Base-by-base conservation (phyloP, 179 eudicot species). In the Pouteria campechiana region DNA sequence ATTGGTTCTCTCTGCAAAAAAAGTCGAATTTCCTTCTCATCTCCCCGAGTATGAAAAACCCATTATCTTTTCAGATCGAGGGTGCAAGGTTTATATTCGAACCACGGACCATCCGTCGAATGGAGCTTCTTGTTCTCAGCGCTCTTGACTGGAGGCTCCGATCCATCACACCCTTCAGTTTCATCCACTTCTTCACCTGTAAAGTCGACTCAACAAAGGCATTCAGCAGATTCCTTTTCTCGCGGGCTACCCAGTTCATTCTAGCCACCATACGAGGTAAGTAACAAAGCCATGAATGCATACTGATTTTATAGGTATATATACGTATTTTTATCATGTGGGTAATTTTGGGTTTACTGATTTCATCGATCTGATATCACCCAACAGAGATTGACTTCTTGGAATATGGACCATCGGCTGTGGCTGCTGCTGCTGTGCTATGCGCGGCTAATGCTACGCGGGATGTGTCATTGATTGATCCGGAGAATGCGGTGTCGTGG, bases 81-180 rank as follows among this genome's bases (percentile, higher is more conserved):
- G 81, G 74, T 44, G 61, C 85, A 16, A 84, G 67, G 31, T 80
- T 60, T 48, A 43, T 80, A 18, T 88, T 88, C 43, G 85, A 88
- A 51, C 69, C 97, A 30, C 83, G 72, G 63, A 78, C 80, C 25
- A 61, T 88, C 60, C 77, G 59, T 36, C 71, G 74, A 43, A 88
- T 88, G 97, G 97, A 88, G 55, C 60, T 88, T 53, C 75, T 83
- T 5, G 90, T 88, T 5, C 75, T 88, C 0, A 36, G 64, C 41
- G 76, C 75, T 18, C 61, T 88, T 6, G 84, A 80, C 57, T 88
- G 97, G 97, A 75, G 92, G 64, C 77, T 88, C 13, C 54, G 82
- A 55, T 49, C 72, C 3, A 38, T 88, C 17, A 80, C 94, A 3
- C 94, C 97, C 17, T 84, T 88, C 57, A 61, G 75, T 31, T 88